These are phyloP conservation scores for Lophiostoma macrostomum DNA, from an alignment of 495 filamentous ascomycete genomes.

Conservation along the genomic window DNA sequence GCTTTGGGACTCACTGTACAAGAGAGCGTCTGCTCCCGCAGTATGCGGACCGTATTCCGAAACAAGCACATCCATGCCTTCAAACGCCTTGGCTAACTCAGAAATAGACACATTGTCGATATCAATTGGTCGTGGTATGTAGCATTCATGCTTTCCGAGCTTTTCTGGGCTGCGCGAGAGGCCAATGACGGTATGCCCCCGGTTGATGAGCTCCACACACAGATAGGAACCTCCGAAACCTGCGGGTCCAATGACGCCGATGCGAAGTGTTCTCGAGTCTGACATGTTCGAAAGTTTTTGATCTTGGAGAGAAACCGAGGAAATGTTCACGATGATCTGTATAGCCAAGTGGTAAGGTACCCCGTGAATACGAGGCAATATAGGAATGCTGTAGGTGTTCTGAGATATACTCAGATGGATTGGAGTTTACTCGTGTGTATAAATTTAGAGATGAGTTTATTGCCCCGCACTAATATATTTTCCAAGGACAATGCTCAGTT, in stretches of 20 bases:
- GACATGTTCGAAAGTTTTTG: constrained; percentile 4
- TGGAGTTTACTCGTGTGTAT: background rate
- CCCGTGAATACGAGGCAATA: background rate
- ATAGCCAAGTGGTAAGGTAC: background rate
- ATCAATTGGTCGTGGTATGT: constrained; percentile 27
- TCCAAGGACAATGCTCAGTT: background rate
- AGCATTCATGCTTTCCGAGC: constrained; percentile 32
- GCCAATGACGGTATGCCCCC: constrained; percentile 34
- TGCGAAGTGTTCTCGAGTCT: constrained; percentile 5
- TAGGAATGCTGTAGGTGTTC: background rate
- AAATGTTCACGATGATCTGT: no score
- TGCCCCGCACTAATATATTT: constrained; percentile 23
- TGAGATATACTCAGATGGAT: constrained; percentile 11
- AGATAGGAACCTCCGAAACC: constrained; percentile 36
- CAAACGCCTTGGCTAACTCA: constrained; percentile 28
- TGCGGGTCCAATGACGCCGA: constrained; percentile 36
- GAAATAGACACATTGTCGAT: constrained; percentile 12
- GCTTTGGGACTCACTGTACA: constrained; percentile 29
- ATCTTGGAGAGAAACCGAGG: no score
- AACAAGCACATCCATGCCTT: constrained; percentile 33
- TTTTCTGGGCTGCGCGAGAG: constrained; percentile 35
- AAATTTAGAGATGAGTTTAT: background rate
- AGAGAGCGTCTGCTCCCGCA: constrained; percentile 18
- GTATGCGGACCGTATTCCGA: constrained; percentile 36
- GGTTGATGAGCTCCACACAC: constrained; percentile 33